Evolutionary conservation across 257 asterid genomes (phyloP).

Genomic region (Solanum neorickii): DNA sequence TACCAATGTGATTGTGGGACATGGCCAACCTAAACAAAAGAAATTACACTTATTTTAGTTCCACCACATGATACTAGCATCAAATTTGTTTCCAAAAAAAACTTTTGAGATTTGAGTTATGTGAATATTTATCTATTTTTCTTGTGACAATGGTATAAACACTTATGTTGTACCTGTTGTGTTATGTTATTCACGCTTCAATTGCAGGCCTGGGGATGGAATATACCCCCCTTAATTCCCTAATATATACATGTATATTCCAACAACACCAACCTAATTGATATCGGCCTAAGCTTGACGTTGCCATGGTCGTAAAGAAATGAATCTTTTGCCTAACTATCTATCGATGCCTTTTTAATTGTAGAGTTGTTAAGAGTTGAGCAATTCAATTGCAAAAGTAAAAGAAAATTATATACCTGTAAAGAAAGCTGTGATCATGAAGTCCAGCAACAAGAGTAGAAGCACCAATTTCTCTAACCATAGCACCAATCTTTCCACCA

Average conservation of each 20-base stretch:
- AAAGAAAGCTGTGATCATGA: conserved; percentile 78
- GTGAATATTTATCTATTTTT: too few species aligned
- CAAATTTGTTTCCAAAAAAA: too few species aligned
- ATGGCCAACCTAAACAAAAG: conserved; percentile 37
- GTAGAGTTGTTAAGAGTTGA: too few species aligned
- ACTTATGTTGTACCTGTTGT: too few species aligned
- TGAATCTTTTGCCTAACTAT: too few species aligned
- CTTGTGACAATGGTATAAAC: too few species aligned
- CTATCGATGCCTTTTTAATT: too few species aligned
- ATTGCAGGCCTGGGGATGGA: too few species aligned
- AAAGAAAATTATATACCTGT: conserved; percentile 26
- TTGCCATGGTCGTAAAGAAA: neutral
- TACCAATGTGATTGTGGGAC: conserved; percentile 31
- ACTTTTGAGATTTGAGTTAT: neutral
- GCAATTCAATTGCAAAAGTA: neutral
- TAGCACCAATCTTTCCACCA: conserved; percentile 52
- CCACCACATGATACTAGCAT: neutral
- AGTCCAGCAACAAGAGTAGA: conserved; percentile 83
- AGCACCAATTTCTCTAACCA: conserved; percentile 77
- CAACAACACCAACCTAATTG: neutral
- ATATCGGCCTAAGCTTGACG: neutral
- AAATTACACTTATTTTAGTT: neutral
- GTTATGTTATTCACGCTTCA: neutral
- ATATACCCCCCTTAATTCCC: neutral
- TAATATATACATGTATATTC: too few species aligned